Evolutionary conservation across 73 alveolate species (phyloP).

Genomic region (Symbiodinium natans): DNA sequence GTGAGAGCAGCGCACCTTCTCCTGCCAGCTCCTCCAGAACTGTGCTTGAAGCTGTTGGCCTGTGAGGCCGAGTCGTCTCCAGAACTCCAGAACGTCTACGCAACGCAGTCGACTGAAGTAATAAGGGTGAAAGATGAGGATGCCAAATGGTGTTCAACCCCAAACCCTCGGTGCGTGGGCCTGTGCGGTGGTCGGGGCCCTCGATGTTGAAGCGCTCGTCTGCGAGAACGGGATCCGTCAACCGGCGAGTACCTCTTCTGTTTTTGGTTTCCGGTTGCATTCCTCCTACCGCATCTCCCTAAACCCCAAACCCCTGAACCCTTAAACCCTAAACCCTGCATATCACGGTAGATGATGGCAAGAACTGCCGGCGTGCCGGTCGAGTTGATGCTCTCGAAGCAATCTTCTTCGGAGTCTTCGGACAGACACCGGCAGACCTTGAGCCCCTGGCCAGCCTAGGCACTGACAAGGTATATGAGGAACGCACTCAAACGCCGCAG

Average conservation of each 20-base stretch:
- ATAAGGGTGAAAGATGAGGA: too few relatives aligned
- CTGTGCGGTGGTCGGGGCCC: not conserved
- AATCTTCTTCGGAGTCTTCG: not conserved
- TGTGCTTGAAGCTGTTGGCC: not conserved
- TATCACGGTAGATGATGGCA: too few relatives aligned
- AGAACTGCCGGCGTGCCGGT: too few relatives aligned
- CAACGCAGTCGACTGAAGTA: too few relatives aligned
- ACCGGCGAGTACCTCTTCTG: not conserved
- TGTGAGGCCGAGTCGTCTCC: too few relatives aligned
- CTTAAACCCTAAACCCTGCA: too few relatives aligned
- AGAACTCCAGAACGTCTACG: too few relatives aligned
- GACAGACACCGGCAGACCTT: not conserved
- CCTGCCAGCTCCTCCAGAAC: constrained; percentile 16
- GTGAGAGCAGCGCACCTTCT: not conserved
- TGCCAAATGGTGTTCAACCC: too few relatives aligned
- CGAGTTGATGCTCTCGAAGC: not conserved
- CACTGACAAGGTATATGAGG: not conserved
- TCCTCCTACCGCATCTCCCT: too few relatives aligned
- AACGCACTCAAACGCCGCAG: not conserved
- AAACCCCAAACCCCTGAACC: too few relatives aligned
- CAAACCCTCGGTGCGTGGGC: not conserved
- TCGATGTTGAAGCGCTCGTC: not conserved
- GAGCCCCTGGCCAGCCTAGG: not conserved
- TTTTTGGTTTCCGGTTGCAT: too few relatives aligned
- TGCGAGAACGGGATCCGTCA: constrained; percentile 18